Base-by-base conservation (phyloP, 371 early-diverging fungal genomes). In the Chytridium lagenaria region DNA sequence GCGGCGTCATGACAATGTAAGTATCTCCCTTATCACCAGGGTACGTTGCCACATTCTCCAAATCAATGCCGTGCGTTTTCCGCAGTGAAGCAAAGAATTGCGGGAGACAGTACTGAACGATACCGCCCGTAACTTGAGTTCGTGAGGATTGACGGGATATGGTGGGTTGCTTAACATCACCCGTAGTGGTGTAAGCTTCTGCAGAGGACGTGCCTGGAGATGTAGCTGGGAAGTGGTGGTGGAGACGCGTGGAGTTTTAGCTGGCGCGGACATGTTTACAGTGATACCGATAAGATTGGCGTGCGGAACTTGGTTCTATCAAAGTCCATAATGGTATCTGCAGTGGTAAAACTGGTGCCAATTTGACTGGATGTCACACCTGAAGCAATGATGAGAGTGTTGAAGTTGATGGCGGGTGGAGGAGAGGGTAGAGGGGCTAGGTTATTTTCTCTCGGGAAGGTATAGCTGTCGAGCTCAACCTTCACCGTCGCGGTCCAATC, bases 1-100 rank as follows among this genome's bases (percentile, higher is more conserved):
- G 39, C 44, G 66, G 66, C 66, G 66, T 66, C 66, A 66, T 66
- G 39, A 66, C 66, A 44, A 66, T 66, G 66, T 66, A 66, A 33
- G 22, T 7, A 28, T 66, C 44, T 5, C 66, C 66, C 44, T 44
- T 66, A 37, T 66, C 66, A 2, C 66, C 66, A 37, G 39, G 12
- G 66, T 66, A 66, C 44, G 37, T 5, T 16, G 44, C 38, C 2
- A 66, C 26, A 33, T 66, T 66, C 28, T 66, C 66, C 23, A 66
- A 44, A 37, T 66, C 66, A n/a, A 66, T 66, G 3, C 66, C 66
- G n/a, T 44, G 5, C 22, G 19, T 23, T 2, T 37, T 12, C 3
- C 49, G 10, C 30, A 66, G 66, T 2, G 10, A 5, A 2, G 10
- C 12, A 30, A 66, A 66, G 49, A 66, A 44, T 2, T 2, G 15